Evolutionary conservation across 306 rosid genomes (phyloP), one percentile per base, ranked within the genome.

Genomic region (Lablab purpureus): DNA sequence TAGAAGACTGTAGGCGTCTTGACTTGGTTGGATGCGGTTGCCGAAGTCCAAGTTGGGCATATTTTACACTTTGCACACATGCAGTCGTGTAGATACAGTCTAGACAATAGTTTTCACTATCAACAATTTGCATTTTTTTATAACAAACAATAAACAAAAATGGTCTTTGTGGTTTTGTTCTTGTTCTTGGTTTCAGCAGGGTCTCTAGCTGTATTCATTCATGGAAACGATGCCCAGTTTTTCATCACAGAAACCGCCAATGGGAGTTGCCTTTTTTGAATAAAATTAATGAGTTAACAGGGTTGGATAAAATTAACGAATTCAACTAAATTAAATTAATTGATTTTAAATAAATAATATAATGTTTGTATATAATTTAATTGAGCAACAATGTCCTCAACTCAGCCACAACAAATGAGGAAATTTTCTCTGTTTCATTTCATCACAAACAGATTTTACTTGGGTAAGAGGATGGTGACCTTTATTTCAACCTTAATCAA

Each of bases 171-270:
- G 65, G 55, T 77, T 7, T 30, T 51, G 69, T 74, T 30, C 17
- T 84, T 64, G 66, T 70, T 80, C 66, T 52, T 30, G 82, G 79
- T 80, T 84, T 80, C 70, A 22, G 12, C 41, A 15, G 6, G 37
- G 8, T 25, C 27, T 32, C 64, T 43, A 30, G 78, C 72, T 50
- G 71, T 17, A 41, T 62, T 25, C 64, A 50, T 64, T 51, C n/a
- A 54, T 49, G 11, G 70, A 73, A 67, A 52, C 43, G 25, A 62
- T 10, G 64, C 36, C 41, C 62, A 27, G 41, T 56, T 66, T 60
- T 50, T 80, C 3, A 7, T 32, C 50, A 62, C n/a, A 34, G 69
- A 71, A 49, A 5, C 5, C 4, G 37, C 71, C 74, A 74, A 37
- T 37, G 43, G 2, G 10, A 37, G 8, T 34, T 37, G 11, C 10